phyloP scores from a whole-genome alignment of 371 early-diverging fungal genomes.

The Lichtheimia ornata region DNA sequence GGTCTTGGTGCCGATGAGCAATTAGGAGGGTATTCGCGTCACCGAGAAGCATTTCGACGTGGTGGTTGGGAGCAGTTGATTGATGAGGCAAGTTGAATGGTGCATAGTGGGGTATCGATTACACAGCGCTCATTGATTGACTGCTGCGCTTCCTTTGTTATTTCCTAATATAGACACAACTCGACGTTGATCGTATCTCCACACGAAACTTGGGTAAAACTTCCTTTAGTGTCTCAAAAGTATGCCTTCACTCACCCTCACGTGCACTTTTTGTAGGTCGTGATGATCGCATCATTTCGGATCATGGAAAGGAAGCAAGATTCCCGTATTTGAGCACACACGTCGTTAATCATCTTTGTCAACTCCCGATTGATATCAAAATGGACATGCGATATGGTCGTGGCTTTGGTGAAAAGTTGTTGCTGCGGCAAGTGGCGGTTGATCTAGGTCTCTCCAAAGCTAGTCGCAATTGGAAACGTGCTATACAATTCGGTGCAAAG shows the following conservation, averaged over 20 bases:
- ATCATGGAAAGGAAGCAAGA: slow-evolving; percentile 87
- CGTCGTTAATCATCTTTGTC: slow-evolving; percentile 70
- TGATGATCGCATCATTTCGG: slow-evolving; percentile 92
- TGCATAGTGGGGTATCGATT: too few relatives aligned
- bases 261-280: slow-evolving; percentile 57
- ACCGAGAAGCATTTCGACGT: slow-evolving; percentile 72
- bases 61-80: slow-evolving; percentile 70
- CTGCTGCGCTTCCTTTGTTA: neutral
- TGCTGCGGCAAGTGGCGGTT: slow-evolving; percentile 69
- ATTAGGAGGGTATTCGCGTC: slow-evolving; percentile 91
- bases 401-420: slow-evolving; percentile 91
- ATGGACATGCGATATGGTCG: slow-evolving; percentile 77
- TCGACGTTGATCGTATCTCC: slow-evolving; percentile 86
- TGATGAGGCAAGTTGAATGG: slow-evolving; percentile 48
- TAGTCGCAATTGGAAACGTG: slow-evolving; percentile 78
- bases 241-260: neutral
- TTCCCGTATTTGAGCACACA: slow-evolving; percentile 85
- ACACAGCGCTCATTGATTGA: too few relatives aligned
- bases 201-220: slow-evolving; percentile 77
- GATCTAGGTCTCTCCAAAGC: slow-evolving; percentile 58
- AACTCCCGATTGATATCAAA: slow-evolving; percentile 78
- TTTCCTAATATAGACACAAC: slow-evolving; percentile 56
- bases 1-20: slow-evolving; percentile 98
- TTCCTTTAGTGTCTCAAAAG: neutral
- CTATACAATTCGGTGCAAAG: slow-evolving; percentile 96